Evolutionary conservation across 1,284 basidiomycete species (phyloP).

Genomic region (Gomphus bonarii): DNA sequence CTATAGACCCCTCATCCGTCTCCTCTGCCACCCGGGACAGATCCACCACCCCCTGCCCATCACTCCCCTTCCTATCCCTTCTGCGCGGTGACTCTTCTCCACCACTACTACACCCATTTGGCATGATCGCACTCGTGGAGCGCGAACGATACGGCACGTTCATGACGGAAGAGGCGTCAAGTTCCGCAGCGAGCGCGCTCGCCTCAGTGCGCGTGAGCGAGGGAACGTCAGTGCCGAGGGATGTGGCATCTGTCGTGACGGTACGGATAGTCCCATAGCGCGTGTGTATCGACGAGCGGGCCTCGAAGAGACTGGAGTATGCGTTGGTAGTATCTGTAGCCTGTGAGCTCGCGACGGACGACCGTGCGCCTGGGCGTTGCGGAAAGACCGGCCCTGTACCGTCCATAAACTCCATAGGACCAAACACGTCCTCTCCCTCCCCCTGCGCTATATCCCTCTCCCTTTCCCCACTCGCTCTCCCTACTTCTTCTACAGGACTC

Average conservation of each 20-base stretch:
- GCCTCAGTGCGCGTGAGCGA: slow-evolving; percentile 56
- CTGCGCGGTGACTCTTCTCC: slow-evolving; percentile 20
- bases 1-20: slow-evolving; percentile 33
- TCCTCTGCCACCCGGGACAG: slow-evolving; percentile 63
- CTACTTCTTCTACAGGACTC: slow-evolving; percentile 27
- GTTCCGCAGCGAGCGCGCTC: slow-evolving; percentile 30
- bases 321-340: slow-evolving; percentile 41
- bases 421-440: slow-evolving; percentile 4
- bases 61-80: slow-evolving; percentile 53
- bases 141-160: neutral
- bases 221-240: slow-evolving; percentile 39
- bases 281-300: slow-evolving; percentile 30
- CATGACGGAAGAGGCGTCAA: neutral
- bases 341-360: slow-evolving; percentile 26
- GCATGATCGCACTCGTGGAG: neutral
- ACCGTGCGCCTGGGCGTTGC: slow-evolving; percentile 8
- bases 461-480: slow-evolving; percentile 17
- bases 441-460: slow-evolving; percentile 4
- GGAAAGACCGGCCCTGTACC: neutral
- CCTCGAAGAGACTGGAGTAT: slow-evolving; percentile 56
- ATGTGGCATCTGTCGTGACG: slow-evolving; percentile 66
- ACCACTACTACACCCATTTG: neutral
- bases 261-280: slow-evolving; percentile 73
- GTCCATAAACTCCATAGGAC: slow-evolving; percentile 3
- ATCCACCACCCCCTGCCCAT: slow-evolving; percentile 41